Evolutionary conservation across 2,329 filamentous ascomycete genomes (phyloP).

Genomic region (Grosmannia serpens): DNA sequence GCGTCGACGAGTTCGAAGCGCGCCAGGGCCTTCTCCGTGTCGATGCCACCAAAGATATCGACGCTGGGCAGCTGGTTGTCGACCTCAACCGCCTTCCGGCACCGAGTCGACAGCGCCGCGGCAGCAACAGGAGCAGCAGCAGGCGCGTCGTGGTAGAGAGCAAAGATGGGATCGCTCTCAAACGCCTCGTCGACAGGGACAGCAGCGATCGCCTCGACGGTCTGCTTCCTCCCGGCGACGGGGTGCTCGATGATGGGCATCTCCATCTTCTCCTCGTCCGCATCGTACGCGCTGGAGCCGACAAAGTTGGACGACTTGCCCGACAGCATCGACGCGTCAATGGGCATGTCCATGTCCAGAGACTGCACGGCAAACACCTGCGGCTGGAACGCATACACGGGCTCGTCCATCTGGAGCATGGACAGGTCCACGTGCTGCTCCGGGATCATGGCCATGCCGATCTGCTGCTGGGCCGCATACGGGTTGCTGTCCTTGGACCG

Average conservation of each 20-base stretch:
- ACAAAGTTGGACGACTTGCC: conserved; percentile 55
- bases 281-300: conserved; percentile 27
- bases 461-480: conserved; percentile 50
- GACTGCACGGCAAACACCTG: conserved; percentile 53
- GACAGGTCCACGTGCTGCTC: conserved; percentile 68
- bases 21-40: conserved; percentile 51
- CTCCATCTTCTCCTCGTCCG: conserved; percentile 45
- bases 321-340: conserved; percentile 53
- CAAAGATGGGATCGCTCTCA: conserved; percentile 51
- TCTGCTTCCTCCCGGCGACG: conserved; percentile 22
- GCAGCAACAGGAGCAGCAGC: conserved; percentile 17
- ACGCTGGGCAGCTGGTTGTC: conserved; percentile 30
- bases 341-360: conserved; percentile 19
- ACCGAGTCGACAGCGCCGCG: conserved; percentile 2
- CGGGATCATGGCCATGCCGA: conserved; percentile 73
- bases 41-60: conserved; percentile 41
- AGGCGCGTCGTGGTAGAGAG: conserved; percentile 41
- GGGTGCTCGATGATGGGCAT: conserved; percentile 39
- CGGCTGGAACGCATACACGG: conserved; percentile 49
- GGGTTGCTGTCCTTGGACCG: conserved; percentile 56
- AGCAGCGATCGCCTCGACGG: conserved; percentile 15
- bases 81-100: conserved; percentile 23
- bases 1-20: conserved; percentile 54
- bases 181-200: conserved; percentile 43
- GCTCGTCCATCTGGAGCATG: conserved; percentile 50